Evolutionary conservation across 768 basidiomycete genomes (phyloP).

Genomic region (Lactarius deliciosus): DNA sequence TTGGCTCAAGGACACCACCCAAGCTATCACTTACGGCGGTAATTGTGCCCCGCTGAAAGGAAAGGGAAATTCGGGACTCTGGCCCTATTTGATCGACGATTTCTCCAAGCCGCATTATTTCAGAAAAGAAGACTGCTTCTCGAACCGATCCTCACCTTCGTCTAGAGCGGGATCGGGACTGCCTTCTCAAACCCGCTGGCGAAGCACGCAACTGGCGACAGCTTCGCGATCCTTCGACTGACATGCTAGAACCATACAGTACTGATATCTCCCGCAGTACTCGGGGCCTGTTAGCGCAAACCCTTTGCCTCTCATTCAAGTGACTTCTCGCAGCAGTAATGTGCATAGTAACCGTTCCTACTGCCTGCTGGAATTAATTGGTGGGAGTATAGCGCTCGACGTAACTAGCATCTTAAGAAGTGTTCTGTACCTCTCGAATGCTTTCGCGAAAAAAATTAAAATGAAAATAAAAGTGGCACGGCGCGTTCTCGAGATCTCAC

Average conservation of each 20-base stretch:
- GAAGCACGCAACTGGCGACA: conserved; percentile 1
- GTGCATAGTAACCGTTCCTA: conserved; percentile 1
- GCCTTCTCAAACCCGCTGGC: background rate
- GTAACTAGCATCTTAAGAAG: background rate
- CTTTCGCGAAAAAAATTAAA: background rate
- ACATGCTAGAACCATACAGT: background rate
- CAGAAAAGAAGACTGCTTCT: conserved; percentile 3
- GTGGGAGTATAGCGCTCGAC: background rate
- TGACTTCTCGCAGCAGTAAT: background rate
- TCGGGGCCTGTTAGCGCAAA: background rate
- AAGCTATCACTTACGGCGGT: conserved; percentile 1
- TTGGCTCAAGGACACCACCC: background rate
- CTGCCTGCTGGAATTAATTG: background rate
- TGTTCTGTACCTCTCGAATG: background rate
- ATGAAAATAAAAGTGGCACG: background rate
- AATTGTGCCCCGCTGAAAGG: background rate
- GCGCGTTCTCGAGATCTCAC: background rate
- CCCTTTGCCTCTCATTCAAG: background rate
- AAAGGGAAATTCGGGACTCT: background rate
- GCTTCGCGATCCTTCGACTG: background rate
- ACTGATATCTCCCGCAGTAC: background rate
- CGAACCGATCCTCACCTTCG: conserved; percentile 15
- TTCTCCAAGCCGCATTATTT: conserved; percentile 14
- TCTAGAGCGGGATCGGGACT: conserved; percentile 16
- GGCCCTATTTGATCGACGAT: conserved; percentile 21